Evolutionary conservation across 2,329 filamentous ascomycete genomes (phyloP).

Genomic region (Diaporthe sp.): DNA sequence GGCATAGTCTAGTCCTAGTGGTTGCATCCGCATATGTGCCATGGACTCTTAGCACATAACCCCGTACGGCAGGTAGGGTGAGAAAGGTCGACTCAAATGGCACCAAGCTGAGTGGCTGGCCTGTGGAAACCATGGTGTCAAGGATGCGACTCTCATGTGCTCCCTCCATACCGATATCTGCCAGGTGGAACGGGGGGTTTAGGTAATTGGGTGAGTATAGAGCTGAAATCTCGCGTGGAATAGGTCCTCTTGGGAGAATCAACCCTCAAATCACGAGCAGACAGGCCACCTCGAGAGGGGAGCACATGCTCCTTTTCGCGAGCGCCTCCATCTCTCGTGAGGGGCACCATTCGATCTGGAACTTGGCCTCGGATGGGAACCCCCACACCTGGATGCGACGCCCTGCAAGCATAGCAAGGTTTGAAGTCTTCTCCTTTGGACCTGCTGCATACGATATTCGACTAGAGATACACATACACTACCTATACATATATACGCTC

Average conservation of each 20-base stretch:
- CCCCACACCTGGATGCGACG: slow-evolving; percentile 14
- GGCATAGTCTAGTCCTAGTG: background rate
- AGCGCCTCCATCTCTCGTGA: background rate
- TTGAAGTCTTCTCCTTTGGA: slow-evolving; percentile 3
- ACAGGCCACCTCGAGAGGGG: background rate
- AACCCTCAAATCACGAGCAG: slow-evolving; percentile 20
- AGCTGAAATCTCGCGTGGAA: background rate
- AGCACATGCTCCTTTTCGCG: background rate
- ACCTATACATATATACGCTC: background rate
- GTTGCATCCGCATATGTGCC: background rate
- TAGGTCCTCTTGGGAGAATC: background rate
- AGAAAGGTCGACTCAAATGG: background rate
- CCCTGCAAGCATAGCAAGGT: slow-evolving; percentile 17
- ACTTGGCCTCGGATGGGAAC: slow-evolving; percentile 1
- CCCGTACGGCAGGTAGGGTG: background rate
- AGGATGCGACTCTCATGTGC: slow-evolving; percentile 14
- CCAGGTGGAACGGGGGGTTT: slow-evolving; percentile 5
- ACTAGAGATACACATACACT: background rate
- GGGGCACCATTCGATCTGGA: slow-evolving; percentile 15
- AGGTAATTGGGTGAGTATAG: slow-evolving; percentile 10
- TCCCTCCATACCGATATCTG: background rate
- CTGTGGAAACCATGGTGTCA: slow-evolving; percentile 13
- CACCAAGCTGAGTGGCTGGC: background rate
- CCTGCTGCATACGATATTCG: slow-evolving; percentile 14
- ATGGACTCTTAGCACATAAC: background rate